Evolutionary conservation across 768 basidiomycete genomes (phyloP), one percentile per base, ranked within the genome.

Genomic region (Tubosaeta brunneosetosa): DNA sequence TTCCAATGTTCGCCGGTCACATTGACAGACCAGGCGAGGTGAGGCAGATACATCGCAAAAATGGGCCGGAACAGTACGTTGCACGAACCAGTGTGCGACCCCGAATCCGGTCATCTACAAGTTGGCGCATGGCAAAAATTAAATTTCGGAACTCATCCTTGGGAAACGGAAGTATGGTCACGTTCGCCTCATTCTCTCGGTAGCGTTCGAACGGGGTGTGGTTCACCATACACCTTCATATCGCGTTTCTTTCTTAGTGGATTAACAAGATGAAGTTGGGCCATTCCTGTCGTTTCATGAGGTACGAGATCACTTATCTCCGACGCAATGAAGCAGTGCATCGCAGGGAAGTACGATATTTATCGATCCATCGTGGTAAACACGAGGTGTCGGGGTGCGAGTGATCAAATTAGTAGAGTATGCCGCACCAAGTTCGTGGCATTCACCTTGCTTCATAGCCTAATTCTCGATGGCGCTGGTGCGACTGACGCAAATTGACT

Each of bases 11-110:
- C 66, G 49, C 66, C 66, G 58, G 58, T 65, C 55, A 65, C 65
- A 62, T 62, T 67, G 57, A 56, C 66, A 61, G 62, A 59, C 62
- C 65, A 58, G 67, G 60, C 55, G 61, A 66, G 64, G 73, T 57
- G 69, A 74, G 71, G 71, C 66, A 63, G 59, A 61, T 61, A 60
- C 46, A 52, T 65, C 55, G 57, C 44, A 56, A 47, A 51, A 50
- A 59, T 49, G 17, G 48, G 40, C 45, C 49, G 56, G 63, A 56
- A 56, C 60, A 61, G 54, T 63, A 57, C 51, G 63, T 55, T 51
- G 60, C 44, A 46, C 49, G 58, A 57, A 57, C 59, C 52, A 38
- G 29, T 45, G 40, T 52, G 40, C 50, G 22, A 10, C 46, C 52
- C 52, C 57, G 29, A 29, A 56, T 57, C 48, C 29, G 36, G 49